Evolutionary conservation across 768 basidiomycete genomes (phyloP).

Genomic region (Thelephora ganbajun): DNA sequence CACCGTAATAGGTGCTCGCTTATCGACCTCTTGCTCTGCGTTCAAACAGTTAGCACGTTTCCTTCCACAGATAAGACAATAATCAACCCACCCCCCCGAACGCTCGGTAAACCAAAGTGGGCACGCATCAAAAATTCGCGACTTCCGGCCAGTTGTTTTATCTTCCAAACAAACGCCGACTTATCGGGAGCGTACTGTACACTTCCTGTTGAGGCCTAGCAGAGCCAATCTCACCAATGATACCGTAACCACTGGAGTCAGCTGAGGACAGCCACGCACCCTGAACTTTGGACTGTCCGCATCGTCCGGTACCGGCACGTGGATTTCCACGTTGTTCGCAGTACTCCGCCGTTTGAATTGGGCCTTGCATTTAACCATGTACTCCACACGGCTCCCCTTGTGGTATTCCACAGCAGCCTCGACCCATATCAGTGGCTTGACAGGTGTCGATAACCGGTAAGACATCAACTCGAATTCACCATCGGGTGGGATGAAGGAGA

Average conservation of each 20-base stretch:
- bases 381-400: constrained; percentile 85
- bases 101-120: constrained; percentile 92
- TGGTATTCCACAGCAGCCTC: constrained; percentile 91
- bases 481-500: constrained; percentile 97
- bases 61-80: background rate
- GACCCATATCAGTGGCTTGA: constrained; percentile 95
- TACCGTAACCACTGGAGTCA: background rate
- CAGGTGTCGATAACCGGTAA: constrained; percentile 90
- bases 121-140: constrained; percentile 97
- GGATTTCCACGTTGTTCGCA: constrained; percentile 97
- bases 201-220: constrained; percentile 82
- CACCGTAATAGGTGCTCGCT: constrained; percentile 89
- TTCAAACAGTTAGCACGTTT: background rate
- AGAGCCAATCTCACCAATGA: background rate
- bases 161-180: constrained; percentile 98
- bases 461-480: constrained; percentile 99
- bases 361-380: constrained; percentile 90
- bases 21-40: constrained; percentile 64
- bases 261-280: constrained; percentile 28
- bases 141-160: constrained; percentile 92
- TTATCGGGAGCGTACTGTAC: constrained; percentile 98
- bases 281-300: constrained; percentile 96
- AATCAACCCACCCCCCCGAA: constrained; percentile 60
- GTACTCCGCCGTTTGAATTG: constrained; percentile 96
- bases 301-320: constrained; percentile 97